phyloP scores from a whole-genome alignment of 2,329 filamentous ascomycete genomes.

The Sarocladium brachiariae region DNA sequence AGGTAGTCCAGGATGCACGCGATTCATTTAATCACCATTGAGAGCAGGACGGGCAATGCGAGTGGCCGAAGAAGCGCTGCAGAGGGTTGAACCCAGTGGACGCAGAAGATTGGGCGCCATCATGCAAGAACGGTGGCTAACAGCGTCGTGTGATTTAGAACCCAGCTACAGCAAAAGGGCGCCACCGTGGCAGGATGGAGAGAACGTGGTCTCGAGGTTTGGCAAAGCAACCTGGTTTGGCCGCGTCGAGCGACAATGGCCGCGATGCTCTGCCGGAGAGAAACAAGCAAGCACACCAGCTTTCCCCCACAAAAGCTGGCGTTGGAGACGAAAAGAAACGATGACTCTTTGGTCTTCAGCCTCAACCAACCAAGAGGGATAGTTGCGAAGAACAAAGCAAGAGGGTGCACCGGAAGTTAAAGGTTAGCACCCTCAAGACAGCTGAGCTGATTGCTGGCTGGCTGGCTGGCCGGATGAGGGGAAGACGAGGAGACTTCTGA shows the following conservation, averaged over 20 bases:
- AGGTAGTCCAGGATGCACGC: background rate
- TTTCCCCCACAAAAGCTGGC: background rate
- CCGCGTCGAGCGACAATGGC: too few species aligned
- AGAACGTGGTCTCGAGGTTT: background rate
- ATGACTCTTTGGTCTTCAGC: background rate
- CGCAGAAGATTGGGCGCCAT: conserved; percentile 9
- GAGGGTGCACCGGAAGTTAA: background rate
- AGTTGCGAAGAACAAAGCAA: background rate
- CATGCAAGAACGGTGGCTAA: conserved; percentile 1
- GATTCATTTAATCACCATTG: background rate
- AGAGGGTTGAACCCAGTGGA: background rate
- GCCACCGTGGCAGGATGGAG: background rate
- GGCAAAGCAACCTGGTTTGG: background rate
- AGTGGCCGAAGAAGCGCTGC: background rate
- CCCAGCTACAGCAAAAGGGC: background rate
- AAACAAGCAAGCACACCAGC: background rate
- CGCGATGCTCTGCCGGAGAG: background rate
- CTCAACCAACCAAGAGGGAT: conserved; percentile 7
- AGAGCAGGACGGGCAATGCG: background rate
- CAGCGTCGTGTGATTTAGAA: background rate
- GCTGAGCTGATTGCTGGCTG: too few species aligned
- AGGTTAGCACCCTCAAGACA: background rate
- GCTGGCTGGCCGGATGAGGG: background rate
- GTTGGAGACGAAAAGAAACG: background rate
- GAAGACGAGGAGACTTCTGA: conserved; percentile 4